These are phyloP conservation scores for Metarhizium humberi DNA, from an alignment of 2,329 filamentous ascomycete genomes.

Conservation along the genomic window DNA sequence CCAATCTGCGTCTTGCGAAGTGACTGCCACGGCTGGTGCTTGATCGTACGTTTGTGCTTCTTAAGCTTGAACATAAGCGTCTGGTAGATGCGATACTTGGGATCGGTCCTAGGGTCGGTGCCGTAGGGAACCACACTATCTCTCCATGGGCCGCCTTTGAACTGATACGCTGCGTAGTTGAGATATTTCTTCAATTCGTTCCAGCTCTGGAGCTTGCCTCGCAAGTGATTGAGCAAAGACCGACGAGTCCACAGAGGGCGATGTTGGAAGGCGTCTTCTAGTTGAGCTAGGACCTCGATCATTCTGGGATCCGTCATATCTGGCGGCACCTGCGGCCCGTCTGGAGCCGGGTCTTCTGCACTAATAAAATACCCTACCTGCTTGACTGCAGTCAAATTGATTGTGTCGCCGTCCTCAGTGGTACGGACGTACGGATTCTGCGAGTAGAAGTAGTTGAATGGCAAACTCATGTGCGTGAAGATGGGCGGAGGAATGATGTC, in stretches of 20 bases:
- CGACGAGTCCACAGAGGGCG: slow-evolving; percentile 83
- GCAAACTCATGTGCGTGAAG: slow-evolving; percentile 65
- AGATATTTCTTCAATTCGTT: slow-evolving; percentile 63
- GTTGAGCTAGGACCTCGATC: slow-evolving; percentile 51
- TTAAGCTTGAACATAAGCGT: slow-evolving; percentile 77
- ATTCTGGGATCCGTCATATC: slow-evolving; percentile 51
- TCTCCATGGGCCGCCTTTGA: slow-evolving; percentile 85
- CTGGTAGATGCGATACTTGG: slow-evolving; percentile 74
- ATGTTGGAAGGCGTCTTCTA: slow-evolving; percentile 58
- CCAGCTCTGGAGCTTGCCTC: slow-evolving; percentile 38
- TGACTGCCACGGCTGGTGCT: slow-evolving; percentile 39
- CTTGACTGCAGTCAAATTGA: slow-evolving; percentile 51
- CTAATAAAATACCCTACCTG: slow-evolving; percentile 50
- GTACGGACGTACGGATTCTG: slow-evolving; percentile 73
- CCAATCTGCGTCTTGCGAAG: slow-evolving; percentile 31
- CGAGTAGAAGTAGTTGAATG: slow-evolving; percentile 72
- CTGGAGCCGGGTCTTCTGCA: slow-evolving; percentile 50
- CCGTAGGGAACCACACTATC: slow-evolving; percentile 82
- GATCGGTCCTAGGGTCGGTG: slow-evolving; percentile 71
- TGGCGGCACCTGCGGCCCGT: slow-evolving; percentile 51
- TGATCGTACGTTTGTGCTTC: slow-evolving; percentile 36
- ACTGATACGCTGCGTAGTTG: slow-evolving; percentile 83
- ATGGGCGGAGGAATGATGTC: slow-evolving; percentile 72
- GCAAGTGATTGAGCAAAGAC: slow-evolving; percentile 66
- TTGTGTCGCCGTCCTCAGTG: slow-evolving; percentile 45